Base-by-base conservation (phyloP, 768 basidiomycete species). In the Agaricus blazei region DNA sequence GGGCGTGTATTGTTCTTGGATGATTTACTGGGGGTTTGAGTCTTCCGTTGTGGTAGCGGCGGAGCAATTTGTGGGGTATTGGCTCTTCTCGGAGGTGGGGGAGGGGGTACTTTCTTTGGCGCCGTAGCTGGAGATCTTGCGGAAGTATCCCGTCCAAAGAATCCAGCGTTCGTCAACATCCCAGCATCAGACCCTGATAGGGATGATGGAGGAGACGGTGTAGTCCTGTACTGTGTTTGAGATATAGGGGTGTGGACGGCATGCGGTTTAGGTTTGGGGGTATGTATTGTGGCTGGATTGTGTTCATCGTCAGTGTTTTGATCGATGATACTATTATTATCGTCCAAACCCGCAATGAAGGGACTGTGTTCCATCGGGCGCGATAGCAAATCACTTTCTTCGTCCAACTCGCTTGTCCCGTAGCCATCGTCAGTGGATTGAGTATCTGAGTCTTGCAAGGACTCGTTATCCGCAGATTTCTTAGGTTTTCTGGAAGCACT, bases 51-150 rank as follows among this genome's bases (percentile, higher is more conserved):
- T 5, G 85, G 81, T 51, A 83, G 69, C 2, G 75, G 73, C 19
- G 81, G 78, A 28, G 73, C 75, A n/a, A 68, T 58, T 0, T 65
- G 59, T 15, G 65, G 54, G 4, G 67, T 54, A 24, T 58, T 63
- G 7, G 69, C 68, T 23, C 71, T 63, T 8, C 84, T 76, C 14
- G 84, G 85, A 0, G 86, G 87, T 0, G 87, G 87, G 0, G 83
- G 84, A 0, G 87, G 87, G 0, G 85, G 82, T 0, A 74, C 72
- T 58, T 79, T 78, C 66, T 80, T 85, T 24, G 56, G 60, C 15
- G 65, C 57, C 7, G 11, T 34, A 34, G 59, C 59, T 7, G 45
- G 46, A 12, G 52, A 28, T 8, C 46, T 29, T 14, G 47, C n/a
- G 14, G 40, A 44, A 4, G 48, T 37, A 45, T 27, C 43, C 15